Base-by-base conservation (phyloP, 179 eudicot genomes). In the Amaranthus tricolor region DNA sequence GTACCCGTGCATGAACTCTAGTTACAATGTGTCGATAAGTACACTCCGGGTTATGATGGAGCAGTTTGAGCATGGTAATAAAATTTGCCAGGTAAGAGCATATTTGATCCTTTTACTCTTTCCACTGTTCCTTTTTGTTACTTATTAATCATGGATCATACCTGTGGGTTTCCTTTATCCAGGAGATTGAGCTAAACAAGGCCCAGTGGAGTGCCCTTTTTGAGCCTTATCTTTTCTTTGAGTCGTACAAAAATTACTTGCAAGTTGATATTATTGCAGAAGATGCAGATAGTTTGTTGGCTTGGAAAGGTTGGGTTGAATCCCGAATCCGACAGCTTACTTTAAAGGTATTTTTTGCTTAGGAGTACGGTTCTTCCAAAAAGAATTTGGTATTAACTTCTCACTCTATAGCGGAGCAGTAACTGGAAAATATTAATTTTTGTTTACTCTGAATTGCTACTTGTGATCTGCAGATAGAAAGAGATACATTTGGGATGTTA, bases 261-360 rank as follows among this genome's bases (percentile, higher is more conserved):
- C 94, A 92, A 82, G 90, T 95, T 71, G 96, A 95, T 78, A 84
- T 95, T 51, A 74, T 89, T 76, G 96, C 97, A 19, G 88, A 89
- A 72, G 91, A 95, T 81, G 75, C 84, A 70, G 93, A 84, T 84
- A 95, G 93, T 82, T 74, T 95, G 82, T 85, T 86, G 73, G 87
- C 92, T 67, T 95, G 99, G 99, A 93, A 77, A 80, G 97, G 99
- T 53, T 92, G 96, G 99, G 99, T 95, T 63, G 99, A 95, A 86
- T 95, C 99, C 64, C 89, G 99, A 60, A 78, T 95, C 45, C 87
- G 97, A 68, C 97, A 90, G 82, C 85, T 95, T 50, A 90, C 95
- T 68, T 77, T 89, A 84, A 93, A 85, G 96, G 96, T 93, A 89
- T 72, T 54, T 5, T 53, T 62, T 59, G 74, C 54, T 52, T 40